Base-by-base conservation (phyloP, 345 rosid species). In the Firmiana major region DNA sequence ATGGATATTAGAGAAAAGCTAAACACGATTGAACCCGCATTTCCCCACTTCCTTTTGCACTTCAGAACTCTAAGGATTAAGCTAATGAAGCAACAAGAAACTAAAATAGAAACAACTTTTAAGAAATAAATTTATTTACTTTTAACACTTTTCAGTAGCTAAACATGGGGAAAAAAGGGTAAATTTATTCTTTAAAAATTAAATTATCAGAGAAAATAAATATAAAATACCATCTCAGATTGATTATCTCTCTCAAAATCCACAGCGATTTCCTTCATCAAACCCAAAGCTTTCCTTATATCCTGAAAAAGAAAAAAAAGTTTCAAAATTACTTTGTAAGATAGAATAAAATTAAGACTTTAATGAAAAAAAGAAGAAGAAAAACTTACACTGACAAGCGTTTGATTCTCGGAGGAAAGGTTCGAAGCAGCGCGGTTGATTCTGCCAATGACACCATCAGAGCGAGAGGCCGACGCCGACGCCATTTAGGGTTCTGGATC, bases 221-320 rank as follows among this genome's bases (percentile, higher is more conserved):
- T 45, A 24, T 68, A 13, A 43, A 84, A 57, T 74, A 93, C 98
- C 98, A 84, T 86, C 40, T 83, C 87, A 77, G 90, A 78, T 80
- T 90, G 84, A 78, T 90, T 85, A 49, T 88, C 89, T 83, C 66
- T 90, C 87, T 93, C 99, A 58, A 93, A 74, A 78, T 89, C 89
- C 84, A 93, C 90, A 11, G 94, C 97, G 11, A 91, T 83, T 45
- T 88, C 88, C 89, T 88, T 93, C 85, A 92, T 84, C 83, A 82
- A 77, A 74, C 51, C 77, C 79, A 92, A 80, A 57, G 92, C 82
- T 83, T 87, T 92, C 63, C 92, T 86, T 1, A 92, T 84, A 55
- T 96, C 99, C 99, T 93, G 88, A 53, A 73, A 77, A 79, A 16
- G 69, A 19, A 15, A 40, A 3, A 0, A 26, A 42, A 24, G 10